phyloP scores from a whole-genome alignment of 2,329 filamentous ascomycete genomes.

The Diplodia seriata region DNA sequence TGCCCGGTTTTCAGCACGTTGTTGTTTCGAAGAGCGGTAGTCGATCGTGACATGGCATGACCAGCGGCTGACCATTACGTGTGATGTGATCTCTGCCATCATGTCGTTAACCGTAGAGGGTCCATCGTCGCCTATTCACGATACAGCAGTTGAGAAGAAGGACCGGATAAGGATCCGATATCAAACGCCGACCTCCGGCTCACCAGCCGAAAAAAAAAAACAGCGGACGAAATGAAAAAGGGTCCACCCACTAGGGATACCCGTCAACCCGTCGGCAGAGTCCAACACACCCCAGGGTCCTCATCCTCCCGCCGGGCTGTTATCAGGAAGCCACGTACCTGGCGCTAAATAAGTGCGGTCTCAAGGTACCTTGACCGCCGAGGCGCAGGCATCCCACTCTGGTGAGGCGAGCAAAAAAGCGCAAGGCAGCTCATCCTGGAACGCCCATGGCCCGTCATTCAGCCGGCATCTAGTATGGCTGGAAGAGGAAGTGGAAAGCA shows the following conservation, averaged over 20 bases:
- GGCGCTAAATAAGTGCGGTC: not conserved
- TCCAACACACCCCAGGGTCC: not conserved
- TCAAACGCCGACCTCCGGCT: not conserved
- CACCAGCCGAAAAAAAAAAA: not conserved
- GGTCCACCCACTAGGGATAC: conserved; percentile 1
- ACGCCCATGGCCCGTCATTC: not conserved
- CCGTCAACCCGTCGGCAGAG: not conserved
- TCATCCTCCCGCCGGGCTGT: not conserved
- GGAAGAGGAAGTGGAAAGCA: conserved; percentile 2
- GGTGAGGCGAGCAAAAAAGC: not conserved
- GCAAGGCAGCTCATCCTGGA: not conserved
- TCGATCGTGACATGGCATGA: conserved; percentile 11
- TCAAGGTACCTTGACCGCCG: not conserved
- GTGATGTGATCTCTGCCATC: not conserved
- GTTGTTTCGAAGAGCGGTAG: not conserved
- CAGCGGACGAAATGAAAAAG: conserved; percentile 8
- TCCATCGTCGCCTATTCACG: not conserved
- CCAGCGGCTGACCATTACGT: not conserved
- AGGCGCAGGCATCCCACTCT: not conserved
- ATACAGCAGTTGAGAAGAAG: not conserved
- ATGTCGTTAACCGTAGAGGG: not conserved
- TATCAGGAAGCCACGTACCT: not conserved
- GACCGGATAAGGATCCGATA: not conserved
- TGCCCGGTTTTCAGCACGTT: not conserved
- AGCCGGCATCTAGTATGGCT: not conserved